Evolutionary conservation across 305 asterid genomes (phyloP), one percentile per base, ranked within the genome.

Genomic region (Striga hermonthica): DNA sequence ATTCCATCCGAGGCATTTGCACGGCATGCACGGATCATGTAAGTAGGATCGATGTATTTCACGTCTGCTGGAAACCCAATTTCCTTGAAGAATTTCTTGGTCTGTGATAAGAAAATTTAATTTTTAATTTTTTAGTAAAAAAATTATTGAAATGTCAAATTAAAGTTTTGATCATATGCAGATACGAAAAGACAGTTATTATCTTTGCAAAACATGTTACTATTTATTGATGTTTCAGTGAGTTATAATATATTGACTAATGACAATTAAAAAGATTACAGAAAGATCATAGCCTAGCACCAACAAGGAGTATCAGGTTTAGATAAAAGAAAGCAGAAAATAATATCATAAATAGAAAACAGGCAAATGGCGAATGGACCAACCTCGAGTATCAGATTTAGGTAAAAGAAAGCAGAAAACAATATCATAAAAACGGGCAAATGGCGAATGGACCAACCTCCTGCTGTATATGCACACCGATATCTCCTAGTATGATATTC

Each of bases 21-120:
- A 70, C 96, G 95, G 73, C 99, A 88, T 55, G 99, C 99, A 31
- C 99, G 96, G 75, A 93, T 90, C 97, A 93, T 93, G 78, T 93
- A 93, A 59, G 97, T 90, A 15, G 99, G 99, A 79, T 93, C 97
- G 8, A 93, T 93, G 79, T 90, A 93, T 75, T 93, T 93, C 68
- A 88, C 95, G 66, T 88, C 97, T 66, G 89, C 97, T 57, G 96
- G 83, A 72, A 68, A 76, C 57, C 89, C 99, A 1, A 73, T 47
- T 75, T 68, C 97, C 73, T 86, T 93, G 60, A 93, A 93, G 71
- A 77, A 88, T 79, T 85, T 90, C 72, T 90, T 90, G n/a, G 73
- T 77, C 99, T 92, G 80, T 39, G 31, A 22, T 22, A 60, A 38
- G 14, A 50, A 65, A 58, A 39, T 22, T 45, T 67, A 34, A 40